A percentile compares a stretch with the other conserved stretches of the same genome.
phyloP scores from a whole-genome alignment of 768 basidiomycete species.

The Lenzites betulinus region DNA sequence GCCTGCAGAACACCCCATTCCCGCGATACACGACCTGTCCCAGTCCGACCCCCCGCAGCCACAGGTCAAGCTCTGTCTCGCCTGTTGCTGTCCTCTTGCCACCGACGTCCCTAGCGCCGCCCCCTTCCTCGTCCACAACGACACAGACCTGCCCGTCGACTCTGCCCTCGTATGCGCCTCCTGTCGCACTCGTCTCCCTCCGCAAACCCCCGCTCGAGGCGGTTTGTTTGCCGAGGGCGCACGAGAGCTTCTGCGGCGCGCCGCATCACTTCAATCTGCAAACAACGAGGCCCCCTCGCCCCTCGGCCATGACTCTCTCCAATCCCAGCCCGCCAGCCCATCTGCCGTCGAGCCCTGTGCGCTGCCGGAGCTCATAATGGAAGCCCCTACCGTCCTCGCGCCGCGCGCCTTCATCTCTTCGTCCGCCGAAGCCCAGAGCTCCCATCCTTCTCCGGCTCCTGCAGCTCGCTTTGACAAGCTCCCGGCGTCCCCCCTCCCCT shows the following conservation, averaged over 20 bases:
- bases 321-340: conserved; percentile 20
- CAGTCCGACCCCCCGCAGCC: conserved; percentile 28
- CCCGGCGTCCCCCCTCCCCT: not conserved
- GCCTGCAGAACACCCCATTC: conserved; percentile 51
- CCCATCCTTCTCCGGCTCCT: not conserved
- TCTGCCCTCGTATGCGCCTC: conserved; percentile 45
- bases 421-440: conserved; percentile 4
- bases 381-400: conserved; percentile 20
- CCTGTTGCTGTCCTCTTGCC: conserved; percentile 35
- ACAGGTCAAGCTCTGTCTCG: conserved; percentile 37
- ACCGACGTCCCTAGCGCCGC: conserved; percentile 29
- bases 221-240: conserved; percentile 34
- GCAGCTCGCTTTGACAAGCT: conserved; percentile 1
- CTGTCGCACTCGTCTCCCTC: conserved; percentile 45
- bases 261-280: conserved; percentile 30
- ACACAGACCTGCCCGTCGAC: conserved; percentile 28
- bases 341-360: conserved; percentile 28
- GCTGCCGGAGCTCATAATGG: conserved; percentile 32
- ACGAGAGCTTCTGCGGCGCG: conserved; percentile 32
- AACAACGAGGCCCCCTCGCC: conserved; percentile 36
- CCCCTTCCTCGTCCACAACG: conserved; percentile 31
- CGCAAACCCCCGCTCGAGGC: conserved; percentile 22
- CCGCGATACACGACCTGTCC: conserved; percentile 27
- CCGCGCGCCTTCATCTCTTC: conserved; percentile 8
- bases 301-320: conserved; percentile 7